Conservation (phyloP, 345 rosid species). For the Camelina hispida region DNA sequence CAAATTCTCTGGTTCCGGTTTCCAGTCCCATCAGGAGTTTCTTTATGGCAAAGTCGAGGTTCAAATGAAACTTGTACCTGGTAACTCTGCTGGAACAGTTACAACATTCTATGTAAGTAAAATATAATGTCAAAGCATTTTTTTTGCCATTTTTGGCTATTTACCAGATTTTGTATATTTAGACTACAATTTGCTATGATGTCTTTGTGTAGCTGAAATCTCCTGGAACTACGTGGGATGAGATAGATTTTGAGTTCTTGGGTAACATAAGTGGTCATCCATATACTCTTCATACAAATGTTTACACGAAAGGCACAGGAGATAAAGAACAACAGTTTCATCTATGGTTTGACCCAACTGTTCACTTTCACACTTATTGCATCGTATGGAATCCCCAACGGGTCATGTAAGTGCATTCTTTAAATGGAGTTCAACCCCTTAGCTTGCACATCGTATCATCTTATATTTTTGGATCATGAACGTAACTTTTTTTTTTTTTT, state of each 20-base stretch:
- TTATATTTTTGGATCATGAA: neutral
- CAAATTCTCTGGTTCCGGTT: neutral
- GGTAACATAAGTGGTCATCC: constrained; percentile 3
- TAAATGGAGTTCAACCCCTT: neutral
- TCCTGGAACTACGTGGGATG: neutral
- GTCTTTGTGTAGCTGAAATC: neutral
- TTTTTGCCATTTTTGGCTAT: neutral
- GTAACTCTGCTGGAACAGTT: constrained; percentile 3
- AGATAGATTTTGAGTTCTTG: constrained; percentile 4
- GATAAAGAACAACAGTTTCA: constrained; percentile 3
- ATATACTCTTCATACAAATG: neutral
- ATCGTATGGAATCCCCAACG: neutral
- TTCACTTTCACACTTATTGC: neutral
- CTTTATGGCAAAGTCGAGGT: neutral
- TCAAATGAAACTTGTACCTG: constrained; percentile 7
- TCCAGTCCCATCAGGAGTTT: neutral
- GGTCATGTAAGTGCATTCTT: neutral
- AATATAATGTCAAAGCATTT: neutral
- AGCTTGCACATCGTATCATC: neutral
- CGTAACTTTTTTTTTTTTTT: neutral
- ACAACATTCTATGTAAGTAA: constrained; percentile 2
- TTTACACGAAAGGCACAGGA: neutral
- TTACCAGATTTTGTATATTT: neutral
- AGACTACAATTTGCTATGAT: neutral
- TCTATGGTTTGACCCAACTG: constrained; percentile 4